Conservation (phyloP, 2,329 filamentous ascomycete genomes). For the Neofusicoccum sp. region DNA sequence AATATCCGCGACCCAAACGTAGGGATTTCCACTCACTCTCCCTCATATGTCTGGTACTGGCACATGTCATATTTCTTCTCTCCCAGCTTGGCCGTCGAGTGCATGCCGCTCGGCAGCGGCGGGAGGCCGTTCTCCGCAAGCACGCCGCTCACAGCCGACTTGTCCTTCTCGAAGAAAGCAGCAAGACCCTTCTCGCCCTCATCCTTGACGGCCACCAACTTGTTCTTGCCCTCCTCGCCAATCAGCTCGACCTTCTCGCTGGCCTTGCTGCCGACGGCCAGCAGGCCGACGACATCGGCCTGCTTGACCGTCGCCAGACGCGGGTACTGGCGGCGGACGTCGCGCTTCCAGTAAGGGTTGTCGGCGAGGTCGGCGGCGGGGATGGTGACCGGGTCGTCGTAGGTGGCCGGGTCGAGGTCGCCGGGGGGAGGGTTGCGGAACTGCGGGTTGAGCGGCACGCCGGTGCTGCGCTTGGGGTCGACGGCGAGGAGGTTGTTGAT, state of each 20-base stretch:
- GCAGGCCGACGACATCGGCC: slow-evolving; percentile 78
- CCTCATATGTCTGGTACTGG: slow-evolving; percentile 65
- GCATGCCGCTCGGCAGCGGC: slow-evolving; percentile 76
- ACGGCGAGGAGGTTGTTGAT: slow-evolving; percentile 76
- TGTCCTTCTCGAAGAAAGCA: slow-evolving; percentile 68
- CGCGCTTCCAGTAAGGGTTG: slow-evolving; percentile 96
- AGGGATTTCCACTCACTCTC: slow-evolving; percentile 32
- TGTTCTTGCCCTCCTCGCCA: slow-evolving; percentile 68
- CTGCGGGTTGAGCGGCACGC: slow-evolving; percentile 88
- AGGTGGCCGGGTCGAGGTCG: slow-evolving; percentile 64
- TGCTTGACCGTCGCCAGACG: slow-evolving; percentile 76
- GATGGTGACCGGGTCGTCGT: slow-evolving; percentile 78
- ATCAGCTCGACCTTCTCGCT: slow-evolving; percentile 77
- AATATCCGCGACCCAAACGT: background rate
- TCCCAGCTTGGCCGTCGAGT: slow-evolving; percentile 51
- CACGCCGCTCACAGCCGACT: slow-evolving; percentile 54
- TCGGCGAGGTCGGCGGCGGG: slow-evolving; percentile 87
- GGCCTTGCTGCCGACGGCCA: slow-evolving; percentile 79
- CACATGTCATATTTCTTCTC: slow-evolving; percentile 69
- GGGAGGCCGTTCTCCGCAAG: slow-evolving; percentile 78
- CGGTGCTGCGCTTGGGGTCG: slow-evolving; percentile 84
- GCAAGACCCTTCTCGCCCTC: slow-evolving; percentile 71
- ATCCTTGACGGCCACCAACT: slow-evolving; percentile 74
- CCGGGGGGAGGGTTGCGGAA: slow-evolving; percentile 86
- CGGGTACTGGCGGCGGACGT: slow-evolving; percentile 79